Percentiles rank a stretch among this genome's conserved stretches.
Evolutionary conservation across 345 rosid genomes (phyloP).

Genomic region (Rhodamnia rubescens): DNA sequence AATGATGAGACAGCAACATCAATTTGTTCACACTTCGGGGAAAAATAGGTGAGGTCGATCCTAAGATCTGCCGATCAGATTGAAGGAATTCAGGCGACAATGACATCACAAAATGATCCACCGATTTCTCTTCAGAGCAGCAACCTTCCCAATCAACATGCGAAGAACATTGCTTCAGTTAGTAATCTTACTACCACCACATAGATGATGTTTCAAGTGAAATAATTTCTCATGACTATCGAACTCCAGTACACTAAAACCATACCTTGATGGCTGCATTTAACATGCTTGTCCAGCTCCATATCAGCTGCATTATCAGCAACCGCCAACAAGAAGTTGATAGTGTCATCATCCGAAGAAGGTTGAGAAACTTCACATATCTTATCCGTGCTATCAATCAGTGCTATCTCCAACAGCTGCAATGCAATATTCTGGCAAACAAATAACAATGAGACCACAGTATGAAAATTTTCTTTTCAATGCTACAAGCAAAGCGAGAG

Average conservation of each 20-base stretch:
- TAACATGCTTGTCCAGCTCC: slow-evolving; percentile 37
- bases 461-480: background rate
- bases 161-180: slow-evolving; percentile 3
- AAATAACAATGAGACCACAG: slow-evolving; percentile 7
- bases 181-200: background rate
- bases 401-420: slow-evolving; percentile 60
- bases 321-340: slow-evolving; percentile 38
- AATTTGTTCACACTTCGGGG: slow-evolving; percentile 43
- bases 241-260: background rate
- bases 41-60: slow-evolving; percentile 19
- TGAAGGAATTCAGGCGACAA: slow-evolving; percentile 59
- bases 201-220: background rate
- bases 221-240: background rate
- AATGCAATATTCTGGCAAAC: slow-evolving; percentile 42
- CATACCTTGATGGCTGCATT: slow-evolving; percentile 68
- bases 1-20: slow-evolving; percentile 61
- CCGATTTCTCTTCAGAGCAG: slow-evolving; percentile 65
- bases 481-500: background rate
- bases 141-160: slow-evolving; percentile 35
- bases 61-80: slow-evolving; percentile 40
- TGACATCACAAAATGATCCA: slow-evolving; percentile 50
- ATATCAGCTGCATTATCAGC: slow-evolving; percentile 21
- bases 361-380: slow-evolving; percentile 24
- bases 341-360: slow-evolving; percentile 36
- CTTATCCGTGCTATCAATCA: slow-evolving; percentile 53